These are phyloP conservation scores for Herpetomonas tarakana DNA, from an alignment of 208 protist species.

Conservation along the genomic window DNA sequence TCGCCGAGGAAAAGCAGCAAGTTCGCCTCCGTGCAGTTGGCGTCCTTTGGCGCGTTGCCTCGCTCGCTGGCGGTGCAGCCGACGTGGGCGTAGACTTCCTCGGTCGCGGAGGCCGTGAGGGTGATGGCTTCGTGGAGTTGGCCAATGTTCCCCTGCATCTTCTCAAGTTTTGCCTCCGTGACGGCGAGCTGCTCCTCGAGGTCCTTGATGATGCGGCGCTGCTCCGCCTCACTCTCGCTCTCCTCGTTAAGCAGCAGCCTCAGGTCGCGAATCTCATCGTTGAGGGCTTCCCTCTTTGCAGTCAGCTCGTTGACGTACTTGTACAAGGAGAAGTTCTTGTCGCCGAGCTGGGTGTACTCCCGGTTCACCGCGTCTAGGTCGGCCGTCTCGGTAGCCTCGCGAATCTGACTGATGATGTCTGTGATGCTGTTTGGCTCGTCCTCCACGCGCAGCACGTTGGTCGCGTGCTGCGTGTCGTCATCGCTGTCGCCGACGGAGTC, in stretches of 20 bases:
- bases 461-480: constrained; percentile 26
- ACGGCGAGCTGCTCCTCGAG: constrained; percentile 86
- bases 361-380: constrained; percentile 85
- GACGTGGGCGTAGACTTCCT: constrained; percentile 72
- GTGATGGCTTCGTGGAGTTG: constrained; percentile 61
- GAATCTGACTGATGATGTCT: constrained; percentile 81
- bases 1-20: constrained; percentile 83
- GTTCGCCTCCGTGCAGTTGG: constrained; percentile 80
- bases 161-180: constrained; percentile 82
- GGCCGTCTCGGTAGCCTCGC: constrained; percentile 67
- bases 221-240: constrained; percentile 62
- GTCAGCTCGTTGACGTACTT: constrained; percentile 96
- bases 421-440: constrained; percentile 52
- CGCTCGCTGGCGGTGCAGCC: constrained; percentile 46
- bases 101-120: constrained; percentile 60
- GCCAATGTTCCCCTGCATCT: constrained; percentile 40
- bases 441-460: constrained; percentile 40
- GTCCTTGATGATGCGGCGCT: constrained; percentile 77
- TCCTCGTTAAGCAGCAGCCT: constrained; percentile 81
- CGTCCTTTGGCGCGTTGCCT: constrained; percentile 12
- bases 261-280: constrained; percentile 86
- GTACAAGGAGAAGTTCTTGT: constrained; percentile 96
- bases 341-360: constrained; percentile 87
- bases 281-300: constrained; percentile 81
- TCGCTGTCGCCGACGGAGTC: constrained; percentile 7